Conservation (phyloP, 148 eudicot genomes). For the Simmondsia chinensis region DNA sequence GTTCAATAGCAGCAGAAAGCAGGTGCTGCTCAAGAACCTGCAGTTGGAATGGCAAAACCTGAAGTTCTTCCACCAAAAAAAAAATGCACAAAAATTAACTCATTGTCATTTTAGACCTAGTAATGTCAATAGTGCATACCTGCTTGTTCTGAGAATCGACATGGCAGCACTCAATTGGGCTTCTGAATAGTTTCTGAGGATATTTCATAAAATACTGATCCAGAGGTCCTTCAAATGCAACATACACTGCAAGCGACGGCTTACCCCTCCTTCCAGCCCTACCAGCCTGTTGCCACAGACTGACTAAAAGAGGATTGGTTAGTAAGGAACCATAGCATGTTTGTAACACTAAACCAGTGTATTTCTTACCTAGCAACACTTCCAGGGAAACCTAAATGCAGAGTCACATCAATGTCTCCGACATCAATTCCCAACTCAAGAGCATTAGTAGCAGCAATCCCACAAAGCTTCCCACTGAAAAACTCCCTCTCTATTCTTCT, state of each 20-base stretch:
- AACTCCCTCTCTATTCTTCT: constrained; percentile 75
- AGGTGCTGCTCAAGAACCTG: constrained; percentile 93
- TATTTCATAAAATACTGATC: constrained; percentile 94
- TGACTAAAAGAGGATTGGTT: constrained; percentile 12
- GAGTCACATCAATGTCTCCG: constrained; percentile 85
- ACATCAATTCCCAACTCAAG: constrained; percentile 97
- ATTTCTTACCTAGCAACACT: constrained; percentile 76
- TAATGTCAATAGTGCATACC: constrained; percentile 25
- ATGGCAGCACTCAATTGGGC: constrained; percentile 90
- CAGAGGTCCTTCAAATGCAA: constrained; percentile 96
- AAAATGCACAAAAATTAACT: background rate
- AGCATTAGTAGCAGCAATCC: constrained; percentile 95
- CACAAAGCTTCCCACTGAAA: constrained; percentile 69
- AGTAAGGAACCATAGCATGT: constrained; percentile 1
- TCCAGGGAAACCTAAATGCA: constrained; percentile 98
- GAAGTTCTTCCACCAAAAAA: background rate
- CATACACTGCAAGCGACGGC: constrained; percentile 83
- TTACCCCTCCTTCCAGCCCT: constrained; percentile 93
- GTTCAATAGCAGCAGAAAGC: constrained; percentile 78
- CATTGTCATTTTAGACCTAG: background rate
- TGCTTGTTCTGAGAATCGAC: constrained; percentile 76
- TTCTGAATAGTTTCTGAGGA: constrained; percentile 73
- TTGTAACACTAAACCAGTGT: constrained; percentile 8
- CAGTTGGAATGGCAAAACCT: constrained; percentile 1
- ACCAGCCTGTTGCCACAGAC: constrained; percentile 99